A percentile compares a stretch with the other conserved stretches of the same genome.
These are phyloP conservation scores for Pythium sukuiense DNA, from an alignment of 352 stramenopile species.

Conservation along the genomic window DNA sequence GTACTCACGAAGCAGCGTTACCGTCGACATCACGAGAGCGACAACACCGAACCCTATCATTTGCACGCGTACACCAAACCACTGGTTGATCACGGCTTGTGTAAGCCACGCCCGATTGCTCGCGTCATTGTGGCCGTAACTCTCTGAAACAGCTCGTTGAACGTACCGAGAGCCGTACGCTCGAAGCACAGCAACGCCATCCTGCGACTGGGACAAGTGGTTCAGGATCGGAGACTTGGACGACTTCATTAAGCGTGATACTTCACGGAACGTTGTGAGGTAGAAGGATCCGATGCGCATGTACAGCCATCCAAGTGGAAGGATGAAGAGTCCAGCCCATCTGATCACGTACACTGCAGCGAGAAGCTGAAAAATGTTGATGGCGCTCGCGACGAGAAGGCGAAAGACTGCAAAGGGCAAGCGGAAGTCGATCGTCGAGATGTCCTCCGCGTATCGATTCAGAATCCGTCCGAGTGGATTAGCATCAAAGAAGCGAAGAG, in stretches of 20 bases:
- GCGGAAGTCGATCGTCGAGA: conserved; percentile 83
- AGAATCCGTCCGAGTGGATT: conserved; percentile 89
- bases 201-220: conserved; percentile 35
- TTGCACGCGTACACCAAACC: conserved; percentile 54
- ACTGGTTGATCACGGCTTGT: conserved; percentile 33
- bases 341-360: conserved; percentile 81
- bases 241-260: conserved; percentile 33
- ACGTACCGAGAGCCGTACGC: conserved; percentile 31
- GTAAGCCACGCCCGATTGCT: conserved; percentile 33
- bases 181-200: conserved; percentile 37
- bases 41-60: conserved; percentile 38
- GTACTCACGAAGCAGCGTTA: conserved; percentile 28
- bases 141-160: conserved; percentile 24
- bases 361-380: conserved; percentile 72
- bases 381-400: conserved; percentile 16
- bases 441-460: conserved; percentile 90
- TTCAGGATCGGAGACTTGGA: conserved; percentile 35
- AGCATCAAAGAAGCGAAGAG: conserved; percentile 93
- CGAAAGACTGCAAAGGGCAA: conserved; percentile 58
- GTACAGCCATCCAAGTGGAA: conserved; percentile 79
- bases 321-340: conserved; percentile 70
- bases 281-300: conserved; percentile 34
- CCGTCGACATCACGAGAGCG: conserved; percentile 31
- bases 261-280: conserved; percentile 33
- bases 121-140: conserved; percentile 17